Evolutionary conservation across 768 basidiomycete species (phyloP).

Genomic region (Rhizopogon vinicolor): DNA sequence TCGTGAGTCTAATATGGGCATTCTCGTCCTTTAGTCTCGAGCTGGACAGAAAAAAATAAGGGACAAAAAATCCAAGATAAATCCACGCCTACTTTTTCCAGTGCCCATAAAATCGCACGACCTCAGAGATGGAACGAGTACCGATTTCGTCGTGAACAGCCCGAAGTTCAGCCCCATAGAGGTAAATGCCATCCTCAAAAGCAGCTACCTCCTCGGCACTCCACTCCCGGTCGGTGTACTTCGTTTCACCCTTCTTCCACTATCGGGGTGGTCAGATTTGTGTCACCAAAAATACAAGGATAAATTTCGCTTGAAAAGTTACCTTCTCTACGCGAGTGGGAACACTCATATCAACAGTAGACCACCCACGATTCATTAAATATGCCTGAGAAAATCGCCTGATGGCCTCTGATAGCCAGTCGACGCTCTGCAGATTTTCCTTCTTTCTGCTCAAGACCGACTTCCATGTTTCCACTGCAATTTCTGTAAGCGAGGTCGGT

Average conservation of each 20-base stretch:
- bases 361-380: slow-evolving; percentile 49
- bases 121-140: slow-evolving; percentile 65
- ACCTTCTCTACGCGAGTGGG: slow-evolving; percentile 64
- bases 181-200: slow-evolving; percentile 71
- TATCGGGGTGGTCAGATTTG: slow-evolving; percentile 21
- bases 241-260: slow-evolving; percentile 72
- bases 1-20: slow-evolving; percentile 38
- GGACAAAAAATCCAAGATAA: slow-evolving; percentile 4
- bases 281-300: slow-evolving; percentile 5
- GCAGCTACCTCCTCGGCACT: slow-evolving; percentile 60
- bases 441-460: slow-evolving; percentile 46
- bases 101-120: slow-evolving; percentile 78
- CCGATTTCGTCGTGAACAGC: slow-evolving; percentile 71
- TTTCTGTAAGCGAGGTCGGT: background rate
- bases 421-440: slow-evolving; percentile 57
- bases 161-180: slow-evolving; percentile 78
- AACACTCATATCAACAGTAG: slow-evolving; percentile 60
- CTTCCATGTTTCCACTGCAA: slow-evolving; percentile 65
- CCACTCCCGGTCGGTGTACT: slow-evolving; percentile 71
- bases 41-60: slow-evolving; percentile 30
- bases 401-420: slow-evolving; percentile 77
- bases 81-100: slow-evolving; percentile 69
- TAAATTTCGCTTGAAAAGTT: slow-evolving; percentile 1
- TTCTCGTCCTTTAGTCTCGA: slow-evolving; percentile 69
- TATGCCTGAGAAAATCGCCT: slow-evolving; percentile 70